Evolutionary conservation across 1,284 basidiomycete species (phyloP), one percentile per base, ranked within the genome.

Genomic region (Leccinum griseonigrum): DNA sequence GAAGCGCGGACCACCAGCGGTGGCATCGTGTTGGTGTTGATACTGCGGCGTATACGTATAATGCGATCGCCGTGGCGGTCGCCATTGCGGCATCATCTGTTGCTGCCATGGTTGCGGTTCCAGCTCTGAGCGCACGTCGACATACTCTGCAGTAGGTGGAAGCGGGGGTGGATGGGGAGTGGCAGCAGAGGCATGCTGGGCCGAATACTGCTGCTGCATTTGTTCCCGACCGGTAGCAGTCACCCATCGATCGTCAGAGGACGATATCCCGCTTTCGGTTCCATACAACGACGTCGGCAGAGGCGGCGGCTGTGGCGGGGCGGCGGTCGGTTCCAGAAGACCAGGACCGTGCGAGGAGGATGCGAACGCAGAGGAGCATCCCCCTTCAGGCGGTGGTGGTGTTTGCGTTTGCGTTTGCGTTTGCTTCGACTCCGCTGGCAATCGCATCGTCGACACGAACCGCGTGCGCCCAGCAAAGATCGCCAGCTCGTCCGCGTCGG

Each of bases 401-500:
- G 22, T 22, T 22, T 22, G 22, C 43, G 18, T 4, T 22, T 18
- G 36, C 9, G n/a, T 16, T 43, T 43, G 40, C 46, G 11, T 22
- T 46, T 46, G 43, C 11, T 57, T 59, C 26, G 64, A 36, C 31
- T 66, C 50, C 10, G 28, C 65, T 29, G 68, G 60, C 31, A 57
- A 50, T 58, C 74, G 73, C 67, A 72, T 76, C 52, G 74, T 67
- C 32, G 79, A 81, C 10, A 87, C 79, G 55, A 88, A 81, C 13
- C 83, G 79, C 0, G 83, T 84, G 61, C 82, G 81, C 2, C 86
- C 86, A 3, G 85, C 83, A 66, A 86, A 83, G 48, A 88, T 85
- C 0, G 81, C 76, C 8, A 88, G 75, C 55, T 87, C 87, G 61
- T 88, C 87, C 59, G 86, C 86, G 6, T 81, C 77, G 18, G 76